Evolutionary conservation across 768 basidiomycete species (phyloP).

Genomic region (Mycena pura): DNA sequence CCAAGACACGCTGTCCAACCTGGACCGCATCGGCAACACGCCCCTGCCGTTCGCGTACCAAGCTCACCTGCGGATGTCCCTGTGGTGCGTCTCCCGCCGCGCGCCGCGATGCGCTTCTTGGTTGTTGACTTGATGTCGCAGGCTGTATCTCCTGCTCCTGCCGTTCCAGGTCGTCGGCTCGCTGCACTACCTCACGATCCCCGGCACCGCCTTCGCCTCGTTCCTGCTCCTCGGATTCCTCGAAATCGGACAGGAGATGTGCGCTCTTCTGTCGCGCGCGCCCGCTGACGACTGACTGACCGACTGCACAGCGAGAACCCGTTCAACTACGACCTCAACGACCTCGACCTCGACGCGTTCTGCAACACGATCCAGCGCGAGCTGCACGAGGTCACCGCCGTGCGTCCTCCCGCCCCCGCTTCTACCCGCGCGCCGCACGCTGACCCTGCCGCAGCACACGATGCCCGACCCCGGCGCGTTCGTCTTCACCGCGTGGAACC

Average conservation of each 20-base stretch:
- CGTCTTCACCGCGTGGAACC: constrained; percentile 64
- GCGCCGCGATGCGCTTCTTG: not conserved
- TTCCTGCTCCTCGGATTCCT: constrained; percentile 72
- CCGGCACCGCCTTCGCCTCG: constrained; percentile 66
- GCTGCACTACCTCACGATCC: constrained; percentile 60
- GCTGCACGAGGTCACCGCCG: constrained; percentile 74
- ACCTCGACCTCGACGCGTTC: constrained; percentile 69
- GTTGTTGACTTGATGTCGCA: constrained; percentile 21
- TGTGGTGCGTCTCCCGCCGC: constrained; percentile 57
- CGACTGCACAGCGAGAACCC: constrained; percentile 59
- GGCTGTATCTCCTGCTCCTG: constrained; percentile 45
- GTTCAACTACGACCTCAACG: constrained; percentile 74
- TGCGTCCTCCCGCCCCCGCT: constrained; percentile 41
- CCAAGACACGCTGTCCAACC: constrained; percentile 63
- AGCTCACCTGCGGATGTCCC: constrained; percentile 65
- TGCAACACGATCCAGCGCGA: constrained; percentile 71
- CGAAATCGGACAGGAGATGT: constrained; percentile 72
- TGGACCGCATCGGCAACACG: constrained; percentile 69
- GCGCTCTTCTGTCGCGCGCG: constrained; percentile 11
- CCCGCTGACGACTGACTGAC: not conserved
- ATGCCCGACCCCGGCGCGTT: constrained; percentile 57
- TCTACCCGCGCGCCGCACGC: not conserved
- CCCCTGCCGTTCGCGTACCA: constrained; percentile 77
- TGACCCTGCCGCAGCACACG: constrained; percentile 52
- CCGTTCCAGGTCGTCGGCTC: constrained; percentile 58